Conservation (phyloP, 2,329 filamentous ascomycete genomes). For the Davidsoniella eucalypti region DNA sequence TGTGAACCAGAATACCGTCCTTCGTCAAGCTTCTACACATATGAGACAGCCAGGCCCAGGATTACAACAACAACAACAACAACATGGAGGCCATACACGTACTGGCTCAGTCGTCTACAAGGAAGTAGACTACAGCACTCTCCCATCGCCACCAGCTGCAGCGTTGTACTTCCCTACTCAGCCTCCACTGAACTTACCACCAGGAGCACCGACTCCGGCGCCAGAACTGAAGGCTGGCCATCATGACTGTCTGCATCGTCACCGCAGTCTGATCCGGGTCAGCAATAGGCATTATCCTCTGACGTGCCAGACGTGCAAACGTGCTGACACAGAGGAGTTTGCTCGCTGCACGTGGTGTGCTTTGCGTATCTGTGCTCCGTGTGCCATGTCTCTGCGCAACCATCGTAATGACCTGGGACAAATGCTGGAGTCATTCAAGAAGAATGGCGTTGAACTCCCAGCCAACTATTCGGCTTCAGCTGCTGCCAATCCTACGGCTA, state of each 20-base stretch:
- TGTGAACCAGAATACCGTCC: too few relatives aligned
- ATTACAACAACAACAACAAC: not conserved
- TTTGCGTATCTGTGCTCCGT: constrained; percentile 34
- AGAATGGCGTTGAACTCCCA: not conserved
- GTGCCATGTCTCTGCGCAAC: constrained; percentile 25
- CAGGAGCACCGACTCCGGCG: constrained; percentile 24
- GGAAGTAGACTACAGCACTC: constrained; percentile 22
- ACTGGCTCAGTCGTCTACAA: constrained; percentile 20
- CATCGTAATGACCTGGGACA: constrained; percentile 27
- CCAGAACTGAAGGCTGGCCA: constrained; percentile 28
- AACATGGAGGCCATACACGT: not conserved
- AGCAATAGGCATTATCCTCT: constrained; percentile 34
- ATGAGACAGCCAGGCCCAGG: not conserved
- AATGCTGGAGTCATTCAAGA: constrained; percentile 22
- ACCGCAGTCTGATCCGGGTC: constrained; percentile 31
- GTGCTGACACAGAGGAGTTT: constrained; percentile 23
- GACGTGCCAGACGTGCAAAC: constrained; percentile 33
- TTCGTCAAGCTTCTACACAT: constrained; percentile 5
- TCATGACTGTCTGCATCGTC: constrained; percentile 30
- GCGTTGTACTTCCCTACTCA: constrained; percentile 23
- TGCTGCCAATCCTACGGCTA: too few relatives aligned
- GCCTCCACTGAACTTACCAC: not conserved
- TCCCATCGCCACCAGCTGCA: constrained; percentile 21
- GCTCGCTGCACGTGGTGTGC: constrained; percentile 35
- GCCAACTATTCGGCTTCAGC: not conserved